phyloP scores from a whole-genome alignment of 2,329 filamentous ascomycete genomes.

The Trematosphaeria pertusa region DNA sequence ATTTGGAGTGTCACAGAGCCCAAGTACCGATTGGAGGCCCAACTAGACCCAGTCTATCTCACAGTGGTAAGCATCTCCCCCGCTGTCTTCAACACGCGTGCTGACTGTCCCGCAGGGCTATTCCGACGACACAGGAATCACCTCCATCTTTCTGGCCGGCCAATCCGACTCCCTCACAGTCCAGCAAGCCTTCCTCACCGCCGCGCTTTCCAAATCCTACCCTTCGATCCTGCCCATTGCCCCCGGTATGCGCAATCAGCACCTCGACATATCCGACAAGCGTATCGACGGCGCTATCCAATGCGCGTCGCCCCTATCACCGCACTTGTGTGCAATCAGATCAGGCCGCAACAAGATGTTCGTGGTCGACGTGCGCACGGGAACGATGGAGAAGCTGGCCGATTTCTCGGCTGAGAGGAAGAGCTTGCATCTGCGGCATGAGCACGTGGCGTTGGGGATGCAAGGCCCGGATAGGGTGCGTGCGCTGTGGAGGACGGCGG shows the following conservation, averaged over 20 bases:
- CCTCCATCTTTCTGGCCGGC: constrained; percentile 1
- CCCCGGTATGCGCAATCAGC: background rate
- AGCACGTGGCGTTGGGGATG: constrained; percentile 1
- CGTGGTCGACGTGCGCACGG: constrained; percentile 3
- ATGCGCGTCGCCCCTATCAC: background rate
- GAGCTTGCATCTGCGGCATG: constrained; percentile 1
- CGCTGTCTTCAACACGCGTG: background rate
- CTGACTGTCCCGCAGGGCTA: constrained; percentile 4
- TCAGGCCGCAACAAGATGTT: constrained; percentile 8
- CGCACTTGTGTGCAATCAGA: constrained; percentile 1
- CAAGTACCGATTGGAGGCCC: background rate
- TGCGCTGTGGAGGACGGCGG: constrained; percentile 1
- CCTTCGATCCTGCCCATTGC: constrained; percentile 1
- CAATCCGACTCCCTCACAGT: background rate
- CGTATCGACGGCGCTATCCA: constrained; percentile 1
- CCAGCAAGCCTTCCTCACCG: constrained; percentile 9
- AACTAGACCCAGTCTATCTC: background rate
- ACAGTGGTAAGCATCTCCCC: constrained; percentile 5
- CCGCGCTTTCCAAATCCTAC: constrained; percentile 6
- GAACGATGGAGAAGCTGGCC: background rate
- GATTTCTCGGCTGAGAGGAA: constrained; percentile 7
- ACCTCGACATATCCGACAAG: background rate
- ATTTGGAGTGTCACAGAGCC: constrained; percentile 1
- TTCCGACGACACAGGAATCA: constrained; percentile 4
- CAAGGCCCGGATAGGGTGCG: background rate